Evolutionary conservation across 805 yeast genomes (phyloP).

Genomic region (Ogataea nonfermentans): DNA sequence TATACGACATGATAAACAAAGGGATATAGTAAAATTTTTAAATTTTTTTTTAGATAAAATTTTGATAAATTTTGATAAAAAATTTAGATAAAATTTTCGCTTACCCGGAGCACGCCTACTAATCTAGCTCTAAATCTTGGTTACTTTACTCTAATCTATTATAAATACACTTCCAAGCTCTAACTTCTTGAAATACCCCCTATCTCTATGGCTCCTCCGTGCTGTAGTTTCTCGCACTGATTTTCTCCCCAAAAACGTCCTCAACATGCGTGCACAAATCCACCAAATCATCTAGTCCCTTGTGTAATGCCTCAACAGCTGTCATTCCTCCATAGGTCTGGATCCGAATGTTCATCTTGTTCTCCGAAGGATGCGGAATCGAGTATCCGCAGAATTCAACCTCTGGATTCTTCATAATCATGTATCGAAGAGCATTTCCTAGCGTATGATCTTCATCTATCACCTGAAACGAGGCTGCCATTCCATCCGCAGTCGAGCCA

Average conservation of each 20-base stretch:
- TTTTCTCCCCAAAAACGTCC: constrained; percentile 66
- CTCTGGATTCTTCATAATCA: constrained; percentile 96
- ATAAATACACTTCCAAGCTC: constrained; percentile 5
- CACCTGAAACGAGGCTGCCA: constrained; percentile 92
- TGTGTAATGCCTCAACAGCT: constrained; percentile 89
- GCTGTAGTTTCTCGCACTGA: constrained; percentile 53
- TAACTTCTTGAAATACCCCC: background rate
- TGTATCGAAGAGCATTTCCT: constrained; percentile 90
- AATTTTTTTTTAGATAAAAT: constrained; percentile 4
- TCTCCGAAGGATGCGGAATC: constrained; percentile 96
- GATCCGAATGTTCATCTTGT: constrained; percentile 82
- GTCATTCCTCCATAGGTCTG: constrained; percentile 87
- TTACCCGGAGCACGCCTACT: constrained; percentile 6
- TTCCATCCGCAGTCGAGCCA: constrained; percentile 89
- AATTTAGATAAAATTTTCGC: constrained; percentile 8
- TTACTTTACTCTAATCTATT: constrained; percentile 2
- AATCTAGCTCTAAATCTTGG: background rate
- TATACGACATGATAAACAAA: constrained; percentile 9
- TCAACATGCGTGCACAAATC: constrained; percentile 84
- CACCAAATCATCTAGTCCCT: constrained; percentile 82
- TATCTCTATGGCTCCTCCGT: constrained; percentile 45
- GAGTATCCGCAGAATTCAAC: constrained; percentile 98
- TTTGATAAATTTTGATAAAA: constrained; percentile 7
- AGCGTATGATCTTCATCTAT: constrained; percentile 93
- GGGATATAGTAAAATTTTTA: background rate